A percentile compares a stretch with the other conserved stretches of the same genome.
phyloP scores from a whole-genome alignment of 164 flowering plant genomes.

The Amborella trichopoda region DNA sequence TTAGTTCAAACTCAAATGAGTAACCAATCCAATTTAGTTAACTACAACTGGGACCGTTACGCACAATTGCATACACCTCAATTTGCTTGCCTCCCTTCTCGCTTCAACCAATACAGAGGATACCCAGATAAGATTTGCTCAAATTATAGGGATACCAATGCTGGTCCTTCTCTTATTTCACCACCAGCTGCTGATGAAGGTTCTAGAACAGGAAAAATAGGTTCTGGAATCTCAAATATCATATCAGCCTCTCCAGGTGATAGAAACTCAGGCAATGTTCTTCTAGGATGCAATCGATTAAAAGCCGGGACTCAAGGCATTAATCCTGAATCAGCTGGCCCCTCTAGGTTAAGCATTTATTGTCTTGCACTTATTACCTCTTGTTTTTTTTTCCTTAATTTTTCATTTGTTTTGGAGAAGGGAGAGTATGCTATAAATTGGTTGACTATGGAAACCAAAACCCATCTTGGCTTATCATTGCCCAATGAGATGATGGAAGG shows the following conservation, averaged over 20 bases:
- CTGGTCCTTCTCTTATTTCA: slow-evolving; percentile 46
- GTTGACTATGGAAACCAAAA: no score
- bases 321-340: slow-evolving; percentile 37
- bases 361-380: no score
- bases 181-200: slow-evolving; percentile 93
- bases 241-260: slow-evolving; percentile 27
- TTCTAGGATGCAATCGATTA: slow-evolving; percentile 24
- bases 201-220: slow-evolving; percentile 91
- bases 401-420: no score
- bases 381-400: no score
- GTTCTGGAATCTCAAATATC: slow-evolving; percentile 52
- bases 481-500: no score
- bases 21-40: slow-evolving; percentile 28
- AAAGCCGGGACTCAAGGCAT: slow-evolving; percentile 23
- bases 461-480: no score
- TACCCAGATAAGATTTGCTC: slow-evolving; percentile 35
- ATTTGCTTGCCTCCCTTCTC: slow-evolving; percentile 32
- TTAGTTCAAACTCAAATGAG: slow-evolving; percentile 30
- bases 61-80: no score
- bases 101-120: slow-evolving; percentile 32
- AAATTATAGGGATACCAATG: slow-evolving; percentile 37
- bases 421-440: no score
- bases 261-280: slow-evolving; percentile 22
- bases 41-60: slow-evolving; percentile 50
- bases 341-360: no score